These are phyloP conservation scores for Trichosanthes truncata DNA, from an alignment of 306 rosid species.

Conservation along the genomic window DNA sequence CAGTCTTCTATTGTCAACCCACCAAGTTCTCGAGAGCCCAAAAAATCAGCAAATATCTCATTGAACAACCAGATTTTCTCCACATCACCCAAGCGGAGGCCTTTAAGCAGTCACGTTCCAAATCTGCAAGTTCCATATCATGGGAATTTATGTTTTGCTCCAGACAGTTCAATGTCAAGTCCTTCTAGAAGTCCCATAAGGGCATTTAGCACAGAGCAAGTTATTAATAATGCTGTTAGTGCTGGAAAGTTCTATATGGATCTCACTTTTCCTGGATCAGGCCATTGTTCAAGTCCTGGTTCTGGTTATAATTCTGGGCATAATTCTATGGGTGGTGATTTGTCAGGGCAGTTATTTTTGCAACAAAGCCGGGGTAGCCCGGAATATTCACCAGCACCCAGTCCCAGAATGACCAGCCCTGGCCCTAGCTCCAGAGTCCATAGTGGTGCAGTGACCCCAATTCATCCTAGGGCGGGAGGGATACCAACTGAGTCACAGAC, in stretches of 20 bases:
- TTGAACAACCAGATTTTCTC: constrained; percentile 42
- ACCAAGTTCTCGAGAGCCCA: constrained; percentile 38
- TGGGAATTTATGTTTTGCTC: constrained; percentile 62
- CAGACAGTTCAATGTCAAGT: constrained; percentile 72
- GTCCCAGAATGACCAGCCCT: constrained; percentile 73
- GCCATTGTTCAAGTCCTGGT: constrained; percentile 93
- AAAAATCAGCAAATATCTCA: constrained; percentile 42
- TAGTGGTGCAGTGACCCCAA: constrained; percentile 93
- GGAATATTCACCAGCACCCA: constrained; percentile 76
- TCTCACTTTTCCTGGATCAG: constrained; percentile 52
- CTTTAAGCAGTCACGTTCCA: constrained; percentile 55
- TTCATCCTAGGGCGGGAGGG: constrained; percentile 79
- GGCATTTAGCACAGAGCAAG: constrained; percentile 53
- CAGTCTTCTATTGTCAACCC: constrained; percentile 34
- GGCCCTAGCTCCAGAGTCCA: constrained; percentile 65
- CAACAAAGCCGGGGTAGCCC: constrained; percentile 57
- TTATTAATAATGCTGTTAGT: constrained; percentile 37
- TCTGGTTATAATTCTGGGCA: constrained; percentile 94
- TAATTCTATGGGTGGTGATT: constrained; percentile 93
- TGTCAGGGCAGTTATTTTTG: constrained; percentile 54
- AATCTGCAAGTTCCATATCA: constrained; percentile 68
- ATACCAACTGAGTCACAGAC: constrained; percentile 49
- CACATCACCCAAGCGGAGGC: constrained; percentile 60
- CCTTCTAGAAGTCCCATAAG: constrained; percentile 69
- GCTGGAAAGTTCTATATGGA: constrained; percentile 51